Evolutionary conservation across 441 rosid genomes (phyloP), one percentile per base, ranked within the genome.

Genomic region (Syzygium syzygioides): DNA sequence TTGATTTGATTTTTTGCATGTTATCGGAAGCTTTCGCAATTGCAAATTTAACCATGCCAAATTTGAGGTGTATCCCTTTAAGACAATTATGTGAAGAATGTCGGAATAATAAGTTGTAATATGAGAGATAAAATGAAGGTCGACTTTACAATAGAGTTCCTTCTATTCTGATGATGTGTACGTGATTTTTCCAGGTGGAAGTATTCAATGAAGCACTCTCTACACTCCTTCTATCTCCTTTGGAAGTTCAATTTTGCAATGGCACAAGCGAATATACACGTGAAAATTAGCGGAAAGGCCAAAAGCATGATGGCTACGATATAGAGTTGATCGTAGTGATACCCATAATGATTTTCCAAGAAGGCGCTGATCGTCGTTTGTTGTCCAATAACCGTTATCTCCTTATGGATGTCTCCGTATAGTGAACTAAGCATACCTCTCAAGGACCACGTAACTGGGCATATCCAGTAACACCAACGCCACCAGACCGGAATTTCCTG

Each of bases 401-500:
- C 91, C 37, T 87, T 8, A 23, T 84, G 52, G 50, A 89, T 86
- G 86, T 94, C 93, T 85, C 92, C 94, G 41, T 90, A 94, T 79
- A 90, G 93, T 28, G 94, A 93, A 48, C 91, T 52, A 1, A 94
- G 66, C 26, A 94, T 32, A 48, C 89, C 93, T 86, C 88, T 93
- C n/a, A 94, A 50, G 19, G 92, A 79, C 94, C 95, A 92, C 34
- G 90, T 25, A 12, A 89, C 85, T 52, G 93, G 94, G 79, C 87
- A 90, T 14, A 92, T 91, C 95, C 95, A 92, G 52, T 91, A 90
- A 50, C 85, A 28, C 93, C 94, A 92, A 4, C 76, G 85, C 95
- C 93, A 93, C 95, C 93, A 92, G 60, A 85, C 90, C 48, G 95
- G 94, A 34, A 90, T 79, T 30, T 52, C 14, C 94, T 93, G 93